These are phyloP conservation scores for Fusarium sp. DNA, from an alignment of 2,329 filamentous ascomycete genomes.

Conservation along the genomic window DNA sequence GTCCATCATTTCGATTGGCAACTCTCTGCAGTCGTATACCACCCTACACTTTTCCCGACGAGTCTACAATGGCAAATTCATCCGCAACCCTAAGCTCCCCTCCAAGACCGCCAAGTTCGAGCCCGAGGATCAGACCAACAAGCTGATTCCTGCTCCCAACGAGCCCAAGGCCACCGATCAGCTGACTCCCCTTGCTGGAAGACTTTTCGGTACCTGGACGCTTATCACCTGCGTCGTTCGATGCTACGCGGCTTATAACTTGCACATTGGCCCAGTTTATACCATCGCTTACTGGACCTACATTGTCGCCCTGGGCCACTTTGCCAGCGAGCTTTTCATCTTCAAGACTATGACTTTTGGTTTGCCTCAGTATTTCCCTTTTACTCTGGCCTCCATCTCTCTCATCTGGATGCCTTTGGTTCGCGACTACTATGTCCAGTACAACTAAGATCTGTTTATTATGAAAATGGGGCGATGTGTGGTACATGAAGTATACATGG, in stretches of 20 bases:
- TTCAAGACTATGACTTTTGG: slow-evolving; percentile 80
- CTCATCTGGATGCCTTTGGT: slow-evolving; percentile 74
- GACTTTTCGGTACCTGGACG: slow-evolving; percentile 91
- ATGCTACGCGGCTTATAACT: slow-evolving; percentile 85
- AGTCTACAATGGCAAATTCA: slow-evolving; percentile 79
- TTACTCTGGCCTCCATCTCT: slow-evolving; percentile 61
- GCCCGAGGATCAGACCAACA: slow-evolving; percentile 64
- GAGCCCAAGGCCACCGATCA: slow-evolving; percentile 64
- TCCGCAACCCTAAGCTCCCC: slow-evolving; percentile 60
- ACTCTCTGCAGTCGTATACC: slow-evolving; percentile 84
- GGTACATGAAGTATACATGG: neutral
- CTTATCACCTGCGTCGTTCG: slow-evolving; percentile 81
- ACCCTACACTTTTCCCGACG: slow-evolving; percentile 86
- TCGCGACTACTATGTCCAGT: slow-evolving; percentile 74
- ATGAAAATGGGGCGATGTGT: neutral
- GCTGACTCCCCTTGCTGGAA: slow-evolving; percentile 79
- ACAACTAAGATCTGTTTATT: slow-evolving; percentile 40
- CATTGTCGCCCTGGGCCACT: slow-evolving; percentile 80
- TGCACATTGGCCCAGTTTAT: slow-evolving; percentile 78
- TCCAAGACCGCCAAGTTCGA: slow-evolving; percentile 56
- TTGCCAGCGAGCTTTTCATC: slow-evolving; percentile 81
- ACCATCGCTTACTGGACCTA: slow-evolving; percentile 86
- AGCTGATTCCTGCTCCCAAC: slow-evolving; percentile 59
- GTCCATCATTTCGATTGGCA: slow-evolving; percentile 83
- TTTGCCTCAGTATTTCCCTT: slow-evolving; percentile 65